Base-by-base conservation (phyloP, 495 filamentous ascomycete genomes). In the Aspergillus diversus region DNA sequence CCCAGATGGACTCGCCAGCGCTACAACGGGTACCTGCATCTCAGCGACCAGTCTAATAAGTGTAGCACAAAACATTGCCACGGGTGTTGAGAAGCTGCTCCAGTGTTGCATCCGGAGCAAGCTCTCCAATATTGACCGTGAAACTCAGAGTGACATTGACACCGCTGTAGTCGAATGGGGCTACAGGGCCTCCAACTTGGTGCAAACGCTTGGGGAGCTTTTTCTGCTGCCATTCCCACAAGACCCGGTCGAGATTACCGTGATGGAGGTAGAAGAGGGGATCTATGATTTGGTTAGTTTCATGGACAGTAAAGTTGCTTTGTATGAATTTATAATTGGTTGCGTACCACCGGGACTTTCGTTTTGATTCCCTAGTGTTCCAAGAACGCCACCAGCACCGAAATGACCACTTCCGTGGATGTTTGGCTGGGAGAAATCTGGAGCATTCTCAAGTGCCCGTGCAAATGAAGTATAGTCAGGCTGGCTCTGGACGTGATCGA, bases 191-290 rank as follows among this genome's bases (percentile, higher is more conserved):
- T 1, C 68, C 65, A 34, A 71, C 68, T 35, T 71, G 54, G 34
- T 66, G 68, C 11, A 63, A 54, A 33, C 66, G 63, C n/a, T 43
- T 31, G 2, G 48, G 52, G 9, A 65, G 69, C 63, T 80, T 70
- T 34, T 76, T 66, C 65, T 81, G 75, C 66, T 85, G 82, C 84
- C 83, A 87, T 46, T 77, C 67, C 82, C 81, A 86, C 76, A 82
- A 83, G 6, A 86, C 55, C 1, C 83, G 76, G 64, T 85, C 83
- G 0, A 85, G 66, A 35, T 83, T 73, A 13, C 73, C 74, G 60
- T 84, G 81, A 63, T 85, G 83, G 46, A 85, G 77, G 59, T 78
- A 85, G 69, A 85, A 85, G 7, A 85, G 65, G 1, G 83, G 83
- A 66, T 87, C 83, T 66, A 34, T 43, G 17, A 9, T 52, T 57